These are phyloP conservation scores for Sinapis alba DNA, from an alignment of 441 rosid genomes.

Conservation along the genomic window DNA sequence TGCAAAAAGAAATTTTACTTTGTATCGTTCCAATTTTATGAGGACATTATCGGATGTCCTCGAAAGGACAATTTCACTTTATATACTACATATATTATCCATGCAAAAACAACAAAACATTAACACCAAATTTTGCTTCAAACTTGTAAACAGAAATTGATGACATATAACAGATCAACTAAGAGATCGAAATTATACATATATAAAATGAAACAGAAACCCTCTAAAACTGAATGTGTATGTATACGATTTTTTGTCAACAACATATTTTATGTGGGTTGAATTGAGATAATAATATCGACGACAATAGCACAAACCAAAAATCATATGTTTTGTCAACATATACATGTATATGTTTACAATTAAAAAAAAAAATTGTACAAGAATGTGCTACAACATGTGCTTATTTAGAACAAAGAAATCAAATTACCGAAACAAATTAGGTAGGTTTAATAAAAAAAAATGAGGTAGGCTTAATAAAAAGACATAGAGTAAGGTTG, in stretches of 20 bases:
- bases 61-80: not conserved
- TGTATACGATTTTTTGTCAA: not conserved
- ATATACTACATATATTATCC: not conserved
- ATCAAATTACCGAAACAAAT: not conserved
- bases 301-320: not conserved
- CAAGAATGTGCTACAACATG: not conserved
- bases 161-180: not conserved
- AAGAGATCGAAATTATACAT: not conserved
- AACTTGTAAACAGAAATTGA: not conserved
- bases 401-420: conserved; percentile 3
- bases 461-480: not conserved
- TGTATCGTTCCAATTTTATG: not conserved
- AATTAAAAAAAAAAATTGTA: not conserved
- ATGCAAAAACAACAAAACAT: not conserved
- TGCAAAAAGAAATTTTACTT: not conserved
- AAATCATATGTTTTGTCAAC: not conserved
- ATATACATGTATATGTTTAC: not conserved
- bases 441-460: not conserved
- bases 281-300: not conserved
- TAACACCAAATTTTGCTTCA: not conserved
- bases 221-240: not conserved
- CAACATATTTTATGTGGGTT: not conserved
- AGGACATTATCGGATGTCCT: not conserved
- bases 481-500: not conserved
- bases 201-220: not conserved